A percentile compares a stretch with the other conserved stretches of the same genome.
Conservation (phyloP, 768 basidiomycete species). For the Podaxis mareebaensis region DNA sequence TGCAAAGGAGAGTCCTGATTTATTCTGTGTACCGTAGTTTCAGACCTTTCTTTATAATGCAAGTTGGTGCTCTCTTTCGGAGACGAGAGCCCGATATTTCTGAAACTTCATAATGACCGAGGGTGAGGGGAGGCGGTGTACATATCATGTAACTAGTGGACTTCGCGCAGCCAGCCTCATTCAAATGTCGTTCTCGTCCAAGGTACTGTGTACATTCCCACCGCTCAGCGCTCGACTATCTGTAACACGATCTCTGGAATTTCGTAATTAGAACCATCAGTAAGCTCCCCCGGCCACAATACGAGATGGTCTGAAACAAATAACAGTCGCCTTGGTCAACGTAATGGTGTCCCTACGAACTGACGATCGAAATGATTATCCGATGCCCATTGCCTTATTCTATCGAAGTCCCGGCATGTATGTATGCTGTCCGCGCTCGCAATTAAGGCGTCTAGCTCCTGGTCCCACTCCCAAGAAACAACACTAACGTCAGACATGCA, state of each 20-base stretch:
- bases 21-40: background rate
- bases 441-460: background rate
- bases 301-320: too few species aligned
- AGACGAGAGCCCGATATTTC: background rate
- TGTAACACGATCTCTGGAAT: too few species aligned
- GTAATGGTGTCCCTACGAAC: background rate
- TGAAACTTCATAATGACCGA: too few species aligned
- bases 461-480: constrained; percentile 11
- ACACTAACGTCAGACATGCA: constrained; percentile 11
- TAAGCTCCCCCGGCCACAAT: too few species aligned
- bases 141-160: background rate
- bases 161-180: background rate
- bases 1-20: background rate
- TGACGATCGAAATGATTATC: constrained; percentile 9
- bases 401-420: constrained; percentile 7
- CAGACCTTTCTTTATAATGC: background rate
- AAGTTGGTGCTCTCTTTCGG: background rate
- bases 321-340: too few species aligned
- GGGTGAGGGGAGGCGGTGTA: too few species aligned
- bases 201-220: too few species aligned
- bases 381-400: constrained; percentile 8
- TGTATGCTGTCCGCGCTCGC: background rate
- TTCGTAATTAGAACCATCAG: too few species aligned
- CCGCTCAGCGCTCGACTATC: too few species aligned
- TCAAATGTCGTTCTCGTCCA: background rate